Conservation (phyloP, 768 basidiomycete genomes). For the Boletus speciosus region DNA sequence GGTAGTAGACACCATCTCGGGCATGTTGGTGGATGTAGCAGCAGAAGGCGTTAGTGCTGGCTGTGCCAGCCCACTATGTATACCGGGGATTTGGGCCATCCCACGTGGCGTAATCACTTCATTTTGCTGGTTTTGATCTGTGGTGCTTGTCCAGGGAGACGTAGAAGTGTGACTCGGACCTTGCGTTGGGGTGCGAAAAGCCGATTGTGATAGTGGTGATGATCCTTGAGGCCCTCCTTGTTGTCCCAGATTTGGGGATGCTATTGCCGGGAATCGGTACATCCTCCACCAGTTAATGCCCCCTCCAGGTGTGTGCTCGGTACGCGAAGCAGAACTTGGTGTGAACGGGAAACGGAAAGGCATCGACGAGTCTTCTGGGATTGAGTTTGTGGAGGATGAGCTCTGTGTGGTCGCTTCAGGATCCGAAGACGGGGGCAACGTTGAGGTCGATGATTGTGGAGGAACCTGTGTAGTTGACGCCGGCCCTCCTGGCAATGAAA, state of each 20-base stretch:
- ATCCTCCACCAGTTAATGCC: conserved; percentile 80
- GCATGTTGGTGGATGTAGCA: conserved; percentile 14
- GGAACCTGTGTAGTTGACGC: neutral
- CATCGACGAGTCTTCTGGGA: conserved; percentile 22
- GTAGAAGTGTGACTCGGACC: conserved; percentile 18
- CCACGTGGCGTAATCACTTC: conserved; percentile 14
- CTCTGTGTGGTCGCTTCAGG: neutral
- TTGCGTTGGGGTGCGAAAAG: conserved; percentile 16
- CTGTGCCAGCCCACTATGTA: conserved; percentile 17
- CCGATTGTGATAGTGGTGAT: conserved; percentile 26
- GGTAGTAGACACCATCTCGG: conserved; percentile 14
- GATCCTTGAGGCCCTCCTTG: conserved; percentile 15
- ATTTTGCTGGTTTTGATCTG: conserved; percentile 21
- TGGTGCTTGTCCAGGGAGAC: conserved; percentile 15
- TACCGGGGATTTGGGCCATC: conserved; percentile 10
- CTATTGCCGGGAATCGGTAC: conserved; percentile 75
- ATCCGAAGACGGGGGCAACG: neutral
- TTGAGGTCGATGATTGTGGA: conserved; percentile 2
- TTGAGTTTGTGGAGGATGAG: conserved; percentile 6
- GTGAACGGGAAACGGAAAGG: conserved; percentile 30
- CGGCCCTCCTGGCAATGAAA: conserved; percentile 4
- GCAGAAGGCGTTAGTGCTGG: conserved; percentile 7
- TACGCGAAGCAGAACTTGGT: conserved; percentile 31
- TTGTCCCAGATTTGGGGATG: conserved; percentile 32
- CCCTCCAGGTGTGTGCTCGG: conserved; percentile 38